A percentile compares a stretch with the other conserved stretches of the same genome.
Conservation (phyloP, 208 protist species). For the Trypanosoma platydactyli region DNA sequence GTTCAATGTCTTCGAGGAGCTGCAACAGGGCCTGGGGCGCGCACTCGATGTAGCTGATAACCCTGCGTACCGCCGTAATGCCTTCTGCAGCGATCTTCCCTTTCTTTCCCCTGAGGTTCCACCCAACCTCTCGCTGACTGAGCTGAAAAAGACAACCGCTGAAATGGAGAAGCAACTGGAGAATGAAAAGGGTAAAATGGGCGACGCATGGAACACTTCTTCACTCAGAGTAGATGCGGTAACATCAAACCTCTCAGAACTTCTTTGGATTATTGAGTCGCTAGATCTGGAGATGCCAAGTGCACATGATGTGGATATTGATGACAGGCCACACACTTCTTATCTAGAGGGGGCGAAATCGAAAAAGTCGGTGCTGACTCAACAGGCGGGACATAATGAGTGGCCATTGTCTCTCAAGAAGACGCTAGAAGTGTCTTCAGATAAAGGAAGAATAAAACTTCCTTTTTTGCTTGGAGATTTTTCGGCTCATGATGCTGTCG, state of each 20-base stretch:
- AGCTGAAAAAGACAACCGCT: constrained; percentile 7
- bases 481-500: no score
- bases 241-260: constrained; percentile 21
- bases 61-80: constrained; percentile 7
- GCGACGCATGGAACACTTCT: background rate
- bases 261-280: constrained; percentile 34
- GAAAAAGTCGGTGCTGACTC: no score
- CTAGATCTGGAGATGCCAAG: constrained; percentile 2
- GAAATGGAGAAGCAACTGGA: constrained; percentile 14
- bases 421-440: background rate
- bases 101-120: constrained; percentile 6
- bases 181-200: constrained; percentile 4
- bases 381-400: background rate
- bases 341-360: no score
- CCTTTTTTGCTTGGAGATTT: no score
- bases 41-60: constrained; percentile 22
- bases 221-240: constrained; percentile 2
- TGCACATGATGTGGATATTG: constrained; percentile 2
- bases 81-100: background rate
- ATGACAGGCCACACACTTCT: background rate
- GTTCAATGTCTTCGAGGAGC: constrained; percentile 58
- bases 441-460: background rate
- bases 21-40: constrained; percentile 19
- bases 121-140: constrained; percentile 17
- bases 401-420: background rate